Evolutionary conservation across 2,329 filamentous ascomycete genomes (phyloP).

Genomic region (Colletotrichum tofieldiae): DNA sequence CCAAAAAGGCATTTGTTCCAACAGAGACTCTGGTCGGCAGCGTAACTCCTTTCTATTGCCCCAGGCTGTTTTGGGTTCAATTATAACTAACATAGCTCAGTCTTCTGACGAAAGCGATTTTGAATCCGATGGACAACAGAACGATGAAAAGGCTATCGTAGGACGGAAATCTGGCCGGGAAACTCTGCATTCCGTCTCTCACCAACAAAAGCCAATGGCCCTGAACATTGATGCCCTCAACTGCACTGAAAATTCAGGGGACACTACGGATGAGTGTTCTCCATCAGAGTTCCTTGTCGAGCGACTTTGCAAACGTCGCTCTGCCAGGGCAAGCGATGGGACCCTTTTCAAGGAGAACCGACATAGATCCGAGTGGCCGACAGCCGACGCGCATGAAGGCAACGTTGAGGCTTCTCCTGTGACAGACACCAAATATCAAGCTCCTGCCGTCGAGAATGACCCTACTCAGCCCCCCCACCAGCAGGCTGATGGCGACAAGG

Average conservation of each 20-base stretch:
- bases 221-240: background rate
- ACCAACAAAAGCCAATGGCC: background rate
- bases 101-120: conserved; percentile 36
- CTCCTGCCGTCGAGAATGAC: conserved; percentile 14
- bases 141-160: background rate
- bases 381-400: background rate
- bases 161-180: background rate
- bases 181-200: background rate
- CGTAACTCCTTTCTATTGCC: conserved; percentile 1
- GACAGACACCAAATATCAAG: background rate
- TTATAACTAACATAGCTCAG: conserved; percentile 14
- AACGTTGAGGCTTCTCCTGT: background rate
- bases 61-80: background rate
- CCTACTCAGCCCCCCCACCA: background rate
- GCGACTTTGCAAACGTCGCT: conserved; percentile 19
- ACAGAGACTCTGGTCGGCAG: conserved; percentile 32
- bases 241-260: no score
- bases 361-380: background rate
- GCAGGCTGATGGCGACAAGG: background rate
- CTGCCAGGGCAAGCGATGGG: background rate
- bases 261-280: background rate
- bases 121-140: background rate
- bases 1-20: conserved; percentile 12
- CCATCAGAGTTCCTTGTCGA: conserved; percentile 4
- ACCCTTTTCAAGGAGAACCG: background rate